Evolutionary conservation across 179 eudicot genomes (phyloP), one percentile per base, ranked within the genome.

Genomic region (Vitellaria paradoxa): DNA sequence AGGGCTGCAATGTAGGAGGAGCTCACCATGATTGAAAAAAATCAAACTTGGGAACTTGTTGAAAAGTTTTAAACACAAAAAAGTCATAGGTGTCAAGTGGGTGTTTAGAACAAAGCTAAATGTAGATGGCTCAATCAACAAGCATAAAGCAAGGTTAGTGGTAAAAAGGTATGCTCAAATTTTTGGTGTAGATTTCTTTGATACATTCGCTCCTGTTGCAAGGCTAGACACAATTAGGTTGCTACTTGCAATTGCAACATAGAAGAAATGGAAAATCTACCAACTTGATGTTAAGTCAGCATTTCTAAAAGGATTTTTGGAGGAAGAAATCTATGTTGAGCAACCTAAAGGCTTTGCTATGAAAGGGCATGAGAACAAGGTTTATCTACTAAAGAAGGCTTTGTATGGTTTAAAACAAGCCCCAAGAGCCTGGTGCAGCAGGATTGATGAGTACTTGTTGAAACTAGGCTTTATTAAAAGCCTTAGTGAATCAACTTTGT

Each of bases 401-500:
- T 61, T 61, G 65, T 61, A 61, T 20, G 65, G 61, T 4, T 4
- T 56, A 0, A 56, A 56, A 11, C 61, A 56, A 11, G 61, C n/a
- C 1, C 61, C 61, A 61, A 61, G 65, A 13, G 12, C 26, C 2
- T 61, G 65, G 65, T 61, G n/a, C 26, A n/a, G 65, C 26, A 61
- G 65, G 1, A 61, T 61, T 8, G 65, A 61, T 61, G 14, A 61
- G 4, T 2, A 61, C 26, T 61, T 61, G 26, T 20, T 5, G 6
- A 61, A 61, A 20, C n/a, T 57, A 57, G 61, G 61, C 61, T 57
- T 61, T 61, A 26, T 61, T 8, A 61, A 61, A 61, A 56, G 65
- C 26, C 65, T n/a, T 1, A 61, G 26, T 61, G 65, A 61, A 61
- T 20, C 14, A 6, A 61, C 65, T 20, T 21, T 61, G 12, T n/a